Conservation (phyloP, 2,329 filamentous ascomycete species). For the Drechslera avenae region DNA sequence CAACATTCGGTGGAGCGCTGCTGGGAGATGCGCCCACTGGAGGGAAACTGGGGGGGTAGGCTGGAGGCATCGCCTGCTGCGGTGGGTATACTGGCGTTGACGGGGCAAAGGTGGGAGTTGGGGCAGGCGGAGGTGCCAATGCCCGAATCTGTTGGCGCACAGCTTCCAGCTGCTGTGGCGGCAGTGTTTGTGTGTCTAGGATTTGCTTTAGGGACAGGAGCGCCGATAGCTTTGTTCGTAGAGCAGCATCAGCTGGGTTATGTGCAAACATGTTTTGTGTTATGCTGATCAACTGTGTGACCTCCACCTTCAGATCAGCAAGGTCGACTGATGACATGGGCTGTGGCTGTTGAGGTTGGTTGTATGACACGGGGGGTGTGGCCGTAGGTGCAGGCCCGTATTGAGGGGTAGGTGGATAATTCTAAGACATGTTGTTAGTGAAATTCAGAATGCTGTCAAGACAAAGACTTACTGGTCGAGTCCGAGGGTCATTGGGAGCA, state of each 20-base stretch:
- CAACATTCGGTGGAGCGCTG: conserved; percentile 33
- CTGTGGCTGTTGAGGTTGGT: conserved; percentile 45
- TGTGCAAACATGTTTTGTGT: conserved; percentile 75
- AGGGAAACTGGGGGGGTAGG: conserved; percentile 25
- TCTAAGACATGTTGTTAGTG: conserved; percentile 17
- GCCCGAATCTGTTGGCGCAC: conserved; percentile 85
- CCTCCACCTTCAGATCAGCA: conserved; percentile 79
- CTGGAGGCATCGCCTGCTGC: conserved; percentile 28
- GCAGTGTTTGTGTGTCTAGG: conserved; percentile 76
- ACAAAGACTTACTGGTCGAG: conserved; percentile 42
- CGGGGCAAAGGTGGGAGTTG: conserved; percentile 43
- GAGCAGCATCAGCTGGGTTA: conserved; percentile 74
- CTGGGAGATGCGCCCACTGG: conserved; percentile 25
- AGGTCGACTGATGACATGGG: conserved; percentile 40
- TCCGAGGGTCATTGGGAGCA: conserved; percentile 42
- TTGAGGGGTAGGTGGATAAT: conserved; percentile 31
- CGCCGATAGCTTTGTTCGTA: conserved; percentile 80
- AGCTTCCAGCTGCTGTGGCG: conserved; percentile 79
- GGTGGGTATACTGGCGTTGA: conserved; percentile 39
- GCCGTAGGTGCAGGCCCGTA: conserved; percentile 32
- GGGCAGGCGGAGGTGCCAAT: conserved; percentile 66
- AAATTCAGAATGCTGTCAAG: background rate
- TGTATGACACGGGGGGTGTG: conserved; percentile 36
- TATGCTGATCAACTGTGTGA: conserved; percentile 75
- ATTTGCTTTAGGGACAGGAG: conserved; percentile 83